Evolutionary conservation across 805 yeast species (phyloP).

Genomic region (Hanseniaspora hatyaiensis): DNA sequence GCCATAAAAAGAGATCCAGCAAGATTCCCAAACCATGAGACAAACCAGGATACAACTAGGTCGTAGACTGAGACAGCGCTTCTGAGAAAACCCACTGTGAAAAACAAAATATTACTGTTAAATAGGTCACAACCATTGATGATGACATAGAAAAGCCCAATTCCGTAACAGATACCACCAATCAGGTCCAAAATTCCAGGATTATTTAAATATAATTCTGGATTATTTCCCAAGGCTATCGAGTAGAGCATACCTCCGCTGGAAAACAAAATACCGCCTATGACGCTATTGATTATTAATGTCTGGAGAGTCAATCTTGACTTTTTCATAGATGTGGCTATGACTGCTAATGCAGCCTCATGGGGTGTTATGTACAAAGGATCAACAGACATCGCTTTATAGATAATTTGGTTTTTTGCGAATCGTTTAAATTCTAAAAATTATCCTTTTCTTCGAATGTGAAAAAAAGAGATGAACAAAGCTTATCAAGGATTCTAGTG

Average conservation of each 20-base stretch:
- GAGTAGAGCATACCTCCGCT: slow-evolving; percentile 64
- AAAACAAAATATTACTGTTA: slow-evolving; percentile 63
- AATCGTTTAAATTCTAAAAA: too few species aligned
- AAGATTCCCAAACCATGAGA: slow-evolving; percentile 57
- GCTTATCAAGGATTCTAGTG: too few species aligned
- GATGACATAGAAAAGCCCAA: slow-evolving; percentile 66
- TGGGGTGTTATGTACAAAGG: slow-evolving; percentile 57
- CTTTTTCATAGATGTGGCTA: slow-evolving; percentile 77
- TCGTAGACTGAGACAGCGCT: slow-evolving; percentile 61
- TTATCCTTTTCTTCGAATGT: too few species aligned
- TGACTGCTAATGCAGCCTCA: slow-evolving; percentile 74
- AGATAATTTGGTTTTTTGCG: too few species aligned
- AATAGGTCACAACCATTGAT: slow-evolving; percentile 64
- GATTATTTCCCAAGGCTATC: slow-evolving; percentile 42
- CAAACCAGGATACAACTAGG: slow-evolving; percentile 49
- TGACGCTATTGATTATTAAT: slow-evolving; percentile 48
- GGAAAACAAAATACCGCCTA: slow-evolving; percentile 60
- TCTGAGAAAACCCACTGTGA: slow-evolving; percentile 54
- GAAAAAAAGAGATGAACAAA: too few species aligned
- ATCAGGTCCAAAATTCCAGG: slow-evolving; percentile 45
- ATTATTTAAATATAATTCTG: slow-evolving; percentile 32
- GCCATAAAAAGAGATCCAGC: slow-evolving; percentile 55
- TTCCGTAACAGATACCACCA: slow-evolving; percentile 54
- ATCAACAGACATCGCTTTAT: slow-evolving; percentile 40
- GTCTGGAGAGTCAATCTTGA: slow-evolving; percentile 53